Percentiles rank a stretch among this genome's conserved stretches.
These are phyloP conservation scores for Aspergillus piperis DNA, from an alignment of 2,329 filamentous ascomycete species.

Conservation along the genomic window DNA sequence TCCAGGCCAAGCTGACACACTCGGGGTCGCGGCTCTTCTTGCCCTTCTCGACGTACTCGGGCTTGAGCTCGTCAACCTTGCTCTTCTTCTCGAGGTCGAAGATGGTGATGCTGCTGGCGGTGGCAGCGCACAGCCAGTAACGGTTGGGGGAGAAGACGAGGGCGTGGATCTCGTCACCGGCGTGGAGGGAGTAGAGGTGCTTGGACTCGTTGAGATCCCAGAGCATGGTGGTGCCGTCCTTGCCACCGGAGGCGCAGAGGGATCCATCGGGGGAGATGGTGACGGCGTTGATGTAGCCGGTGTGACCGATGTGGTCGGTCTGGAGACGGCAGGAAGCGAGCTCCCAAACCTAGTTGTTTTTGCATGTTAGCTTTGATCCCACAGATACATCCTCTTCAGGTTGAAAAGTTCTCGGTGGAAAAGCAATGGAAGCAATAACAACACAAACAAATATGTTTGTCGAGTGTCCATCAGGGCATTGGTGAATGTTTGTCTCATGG, in stretches of 20 bases:
- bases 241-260: slow-evolving; percentile 97
- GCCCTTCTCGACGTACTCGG: slow-evolving; percentile 90
- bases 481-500: slow-evolving; percentile 98
- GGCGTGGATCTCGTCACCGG: slow-evolving; percentile 99
- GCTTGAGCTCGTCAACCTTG: slow-evolving; percentile 99
- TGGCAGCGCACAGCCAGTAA: slow-evolving; percentile 99
- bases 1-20: slow-evolving; percentile 97
- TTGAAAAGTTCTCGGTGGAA: neutral
- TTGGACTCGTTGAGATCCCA: slow-evolving; percentile 99
- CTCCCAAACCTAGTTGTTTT: slow-evolving; percentile 81
- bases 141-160: slow-evolving; percentile 99
- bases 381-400: neutral
- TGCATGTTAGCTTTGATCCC: slow-evolving; percentile 23
- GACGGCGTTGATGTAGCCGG: slow-evolving; percentile 99
- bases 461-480: slow-evolving; percentile 49
- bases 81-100: slow-evolving; percentile 99
- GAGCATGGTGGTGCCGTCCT: slow-evolving; percentile 99
- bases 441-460: slow-evolving; percentile 14
- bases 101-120: slow-evolving; percentile 97
- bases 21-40: slow-evolving; percentile 99
- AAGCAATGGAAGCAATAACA: slow-evolving; percentile 7
- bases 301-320: slow-evolving; percentile 99
- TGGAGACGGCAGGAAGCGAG: slow-evolving; percentile 98
- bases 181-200: slow-evolving; percentile 99
- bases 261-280: slow-evolving; percentile 99